Percentiles rank a stretch among this genome's conserved stretches.
Evolutionary conservation across 1,284 basidiomycete species (phyloP).

Genomic region (Uromyces viciae-fabae): DNA sequence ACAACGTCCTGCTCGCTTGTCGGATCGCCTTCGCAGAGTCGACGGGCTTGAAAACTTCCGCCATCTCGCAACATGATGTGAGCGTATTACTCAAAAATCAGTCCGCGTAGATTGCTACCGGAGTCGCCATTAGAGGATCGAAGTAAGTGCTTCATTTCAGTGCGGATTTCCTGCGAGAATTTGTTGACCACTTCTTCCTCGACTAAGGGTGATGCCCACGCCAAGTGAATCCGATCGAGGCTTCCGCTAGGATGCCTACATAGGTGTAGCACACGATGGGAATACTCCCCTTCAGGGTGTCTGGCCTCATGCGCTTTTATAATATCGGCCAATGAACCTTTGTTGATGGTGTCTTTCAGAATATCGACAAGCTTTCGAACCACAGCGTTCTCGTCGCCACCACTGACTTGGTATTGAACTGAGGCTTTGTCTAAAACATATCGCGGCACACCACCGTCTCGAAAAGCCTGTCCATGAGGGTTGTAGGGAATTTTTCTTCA

Average conservation of each 20-base stretch:
- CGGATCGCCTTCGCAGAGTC: background rate
- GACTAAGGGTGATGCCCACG: background rate
- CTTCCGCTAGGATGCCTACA: background rate
- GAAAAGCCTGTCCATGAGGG: background rate
- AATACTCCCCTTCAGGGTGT: background rate
- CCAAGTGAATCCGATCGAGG: background rate
- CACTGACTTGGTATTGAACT: background rate
- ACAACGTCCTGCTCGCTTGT: background rate
- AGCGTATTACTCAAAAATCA: background rate
- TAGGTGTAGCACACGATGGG: constrained; percentile 1
- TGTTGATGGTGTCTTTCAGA: background rate
- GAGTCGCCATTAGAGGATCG: background rate
- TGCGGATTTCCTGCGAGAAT: background rate
- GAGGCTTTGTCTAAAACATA: background rate
- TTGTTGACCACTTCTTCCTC: background rate
- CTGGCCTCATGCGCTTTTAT: background rate
- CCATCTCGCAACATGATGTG: background rate
- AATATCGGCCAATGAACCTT: background rate
- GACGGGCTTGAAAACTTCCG: constrained; percentile 13
- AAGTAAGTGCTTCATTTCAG: background rate
- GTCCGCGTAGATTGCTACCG: background rate
- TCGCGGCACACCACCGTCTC: background rate
- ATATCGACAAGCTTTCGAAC: background rate
- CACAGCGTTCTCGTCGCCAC: background rate
- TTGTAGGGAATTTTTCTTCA: background rate